phyloP scores from a whole-genome alignment of 2,329 filamentous ascomycete species.

The Pezicula carpinea region DNA sequence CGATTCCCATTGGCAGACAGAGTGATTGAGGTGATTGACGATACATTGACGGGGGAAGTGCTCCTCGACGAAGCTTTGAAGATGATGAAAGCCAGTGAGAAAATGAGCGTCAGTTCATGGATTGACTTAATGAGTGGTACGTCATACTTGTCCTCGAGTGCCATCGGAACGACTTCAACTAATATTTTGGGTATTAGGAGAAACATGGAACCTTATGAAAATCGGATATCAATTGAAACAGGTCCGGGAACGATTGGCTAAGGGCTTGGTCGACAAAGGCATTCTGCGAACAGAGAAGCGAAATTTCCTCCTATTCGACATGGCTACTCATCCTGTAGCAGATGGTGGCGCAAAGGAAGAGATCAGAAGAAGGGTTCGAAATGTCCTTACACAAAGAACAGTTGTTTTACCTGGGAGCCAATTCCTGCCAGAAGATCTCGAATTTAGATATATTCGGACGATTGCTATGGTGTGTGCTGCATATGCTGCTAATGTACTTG shows the following conservation, averaged over 20 bases:
- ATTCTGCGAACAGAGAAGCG: conserved; percentile 98
- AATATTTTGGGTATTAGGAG: conserved; percentile 54
- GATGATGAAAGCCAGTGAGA: conserved; percentile 99
- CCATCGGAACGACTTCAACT: not conserved
- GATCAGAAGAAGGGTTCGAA: conserved; percentile 87
- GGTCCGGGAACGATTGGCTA: conserved; percentile 93
- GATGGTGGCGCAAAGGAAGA: conserved; percentile 97
- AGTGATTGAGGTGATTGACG: conserved; percentile 94
- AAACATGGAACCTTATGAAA: conserved; percentile 99
- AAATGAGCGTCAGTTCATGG: conserved; percentile 99
- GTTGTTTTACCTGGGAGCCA: conserved; percentile 82
- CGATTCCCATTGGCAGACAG: conserved; percentile 90
- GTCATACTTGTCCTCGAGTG: conserved; percentile 8
- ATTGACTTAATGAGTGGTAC: conserved; percentile 97
- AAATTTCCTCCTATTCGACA: conserved; percentile 99
- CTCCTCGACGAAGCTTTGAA: conserved; percentile 96
- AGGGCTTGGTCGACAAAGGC: conserved; percentile 97
- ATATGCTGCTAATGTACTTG: conserved; percentile 95
- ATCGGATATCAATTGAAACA: conserved; percentile 99
- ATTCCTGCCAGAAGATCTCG: conserved; percentile 89
- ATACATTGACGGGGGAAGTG: conserved; percentile 93
- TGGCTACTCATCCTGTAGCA: conserved; percentile 97
- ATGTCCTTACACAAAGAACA: conserved; percentile 87
- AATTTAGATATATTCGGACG: conserved; percentile 89
- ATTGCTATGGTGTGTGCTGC: conserved; percentile 96